phyloP scores from a whole-genome alignment of 1,139 yeast genomes.

The Saccharomyces hybrid region DNA sequence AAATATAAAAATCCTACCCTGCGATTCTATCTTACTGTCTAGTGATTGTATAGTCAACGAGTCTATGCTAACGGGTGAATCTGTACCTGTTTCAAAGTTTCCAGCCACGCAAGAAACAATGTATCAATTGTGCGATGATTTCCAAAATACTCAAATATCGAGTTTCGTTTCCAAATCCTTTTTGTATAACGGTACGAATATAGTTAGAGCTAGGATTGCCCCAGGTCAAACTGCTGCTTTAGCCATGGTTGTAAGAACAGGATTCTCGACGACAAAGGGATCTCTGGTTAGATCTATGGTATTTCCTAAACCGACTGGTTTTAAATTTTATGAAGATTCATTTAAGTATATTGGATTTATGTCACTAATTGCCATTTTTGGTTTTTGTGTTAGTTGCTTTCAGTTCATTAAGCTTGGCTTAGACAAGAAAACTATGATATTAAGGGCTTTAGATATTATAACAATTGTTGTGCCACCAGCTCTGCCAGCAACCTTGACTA shows the following conservation, averaged over 20 bases:
- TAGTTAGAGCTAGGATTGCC: constrained; percentile 70
- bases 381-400: constrained; percentile 75
- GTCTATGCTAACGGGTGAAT: constrained; percentile 94
- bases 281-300: constrained; percentile 89
- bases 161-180: constrained; percentile 64
- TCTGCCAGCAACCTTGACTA: constrained; percentile 90
- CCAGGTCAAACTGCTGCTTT: constrained; percentile 47
- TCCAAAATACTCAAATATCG: constrained; percentile 48
- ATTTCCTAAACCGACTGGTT: constrained; percentile 90
- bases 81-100: constrained; percentile 85
- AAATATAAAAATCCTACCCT: constrained; percentile 61
- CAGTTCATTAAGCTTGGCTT: constrained; percentile 74
- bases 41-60: constrained; percentile 95
- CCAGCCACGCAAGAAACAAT: constrained; percentile 61
- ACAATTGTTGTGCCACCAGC: constrained; percentile 99
- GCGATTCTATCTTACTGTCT: constrained; percentile 77
- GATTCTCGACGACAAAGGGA: constrained; percentile 95
- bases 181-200: constrained; percentile 79
- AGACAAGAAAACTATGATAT: constrained; percentile 57
- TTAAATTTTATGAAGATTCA: constrained; percentile 88
- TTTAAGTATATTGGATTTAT: constrained; percentile 93
- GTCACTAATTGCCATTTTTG: constrained; percentile 77
- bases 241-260: constrained; percentile 83
- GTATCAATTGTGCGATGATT: constrained; percentile 44
- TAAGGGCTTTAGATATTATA: constrained; percentile 86